Percentiles rank a stretch among this genome's conserved stretches.
These are phyloP conservation scores for Lagenaria siceraria DNA, from an alignment of 306 rosid genomes.

Conservation along the genomic window DNA sequence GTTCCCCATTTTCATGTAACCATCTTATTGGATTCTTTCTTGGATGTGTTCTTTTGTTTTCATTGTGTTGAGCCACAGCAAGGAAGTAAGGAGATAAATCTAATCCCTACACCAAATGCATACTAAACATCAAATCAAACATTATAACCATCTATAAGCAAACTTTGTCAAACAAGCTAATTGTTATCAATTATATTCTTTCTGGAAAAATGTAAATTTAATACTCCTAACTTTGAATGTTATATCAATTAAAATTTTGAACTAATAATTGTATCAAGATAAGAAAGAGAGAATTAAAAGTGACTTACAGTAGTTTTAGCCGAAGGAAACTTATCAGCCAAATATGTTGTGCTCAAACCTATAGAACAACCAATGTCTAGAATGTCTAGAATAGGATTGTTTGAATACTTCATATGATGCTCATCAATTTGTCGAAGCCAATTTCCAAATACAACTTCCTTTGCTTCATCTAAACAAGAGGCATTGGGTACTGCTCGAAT, in stretches of 20 bases:
- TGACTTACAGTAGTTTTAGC: conserved; percentile 40
- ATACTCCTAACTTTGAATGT: no score
- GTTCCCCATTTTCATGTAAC: conserved; percentile 58
- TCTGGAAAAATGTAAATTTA: no score
- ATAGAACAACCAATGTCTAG: conserved; percentile 54
- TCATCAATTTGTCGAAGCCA: conserved; percentile 46
- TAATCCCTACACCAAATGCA: conserved; percentile 33
- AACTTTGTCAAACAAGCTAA: no score
- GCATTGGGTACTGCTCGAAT: conserved; percentile 39
- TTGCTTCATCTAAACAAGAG: conserved; percentile 39
- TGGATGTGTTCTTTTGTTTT: conserved; percentile 19
- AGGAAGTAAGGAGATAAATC: conserved; percentile 65
- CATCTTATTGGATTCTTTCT: conserved; percentile 37
- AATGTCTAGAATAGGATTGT: conserved; percentile 31
- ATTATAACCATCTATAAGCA: neutral
- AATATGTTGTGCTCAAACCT: conserved; percentile 41
- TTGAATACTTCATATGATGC: conserved; percentile 33
- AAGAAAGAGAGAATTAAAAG: no score
- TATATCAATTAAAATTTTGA: no score
- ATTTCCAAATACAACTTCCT: conserved; percentile 28
- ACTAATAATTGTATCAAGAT: no score
- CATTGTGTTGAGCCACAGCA: conserved; percentile 48
- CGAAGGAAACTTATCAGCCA: conserved; percentile 38
- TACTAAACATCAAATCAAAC: neutral
- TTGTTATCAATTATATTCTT: no score